Conservation (phyloP, 2,329 filamentous ascomycete genomes). For the Didymella sp. region DNA sequence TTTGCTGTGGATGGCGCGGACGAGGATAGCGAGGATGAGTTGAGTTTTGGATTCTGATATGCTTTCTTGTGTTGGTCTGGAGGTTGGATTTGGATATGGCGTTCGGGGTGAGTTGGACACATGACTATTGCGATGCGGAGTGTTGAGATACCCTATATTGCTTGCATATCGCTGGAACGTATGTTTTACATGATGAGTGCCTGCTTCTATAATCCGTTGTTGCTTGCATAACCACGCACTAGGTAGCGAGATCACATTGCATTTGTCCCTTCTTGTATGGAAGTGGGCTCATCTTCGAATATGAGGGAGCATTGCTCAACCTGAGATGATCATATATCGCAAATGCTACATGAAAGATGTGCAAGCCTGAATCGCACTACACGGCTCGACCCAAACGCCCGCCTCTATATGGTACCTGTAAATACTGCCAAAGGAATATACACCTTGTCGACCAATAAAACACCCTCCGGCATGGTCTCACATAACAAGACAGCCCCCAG, state of each 20-base stretch:
- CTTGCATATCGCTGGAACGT: background rate
- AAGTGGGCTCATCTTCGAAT: background rate
- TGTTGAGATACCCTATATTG: conserved; percentile 1
- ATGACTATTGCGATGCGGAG: too few species aligned
- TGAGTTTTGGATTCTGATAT: conserved; percentile 16
- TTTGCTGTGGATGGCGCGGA: background rate
- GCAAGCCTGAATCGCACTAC: background rate
- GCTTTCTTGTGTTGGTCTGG: too few species aligned
- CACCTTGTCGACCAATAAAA: too few species aligned
- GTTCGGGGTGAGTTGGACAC: too few species aligned
- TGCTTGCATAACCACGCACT: too few species aligned
- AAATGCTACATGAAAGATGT: background rate
- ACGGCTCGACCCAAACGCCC: background rate
- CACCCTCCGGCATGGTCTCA: conserved; percentile 34
- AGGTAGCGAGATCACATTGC: background rate
- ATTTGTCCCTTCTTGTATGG: too few species aligned
- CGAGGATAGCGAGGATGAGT: conserved; percentile 10
- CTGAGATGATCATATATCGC: background rate
- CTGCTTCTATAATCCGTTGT: too few species aligned
- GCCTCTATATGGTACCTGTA: conserved; percentile 4
- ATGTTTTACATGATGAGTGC: background rate
- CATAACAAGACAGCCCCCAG: conserved; percentile 57
- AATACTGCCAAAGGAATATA: background rate
- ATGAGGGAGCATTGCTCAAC: background rate
- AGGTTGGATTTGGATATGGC: background rate